Base-by-base conservation (phyloP, 371 early-diverging fungal species). In the Syncephalis fuscata region DNA sequence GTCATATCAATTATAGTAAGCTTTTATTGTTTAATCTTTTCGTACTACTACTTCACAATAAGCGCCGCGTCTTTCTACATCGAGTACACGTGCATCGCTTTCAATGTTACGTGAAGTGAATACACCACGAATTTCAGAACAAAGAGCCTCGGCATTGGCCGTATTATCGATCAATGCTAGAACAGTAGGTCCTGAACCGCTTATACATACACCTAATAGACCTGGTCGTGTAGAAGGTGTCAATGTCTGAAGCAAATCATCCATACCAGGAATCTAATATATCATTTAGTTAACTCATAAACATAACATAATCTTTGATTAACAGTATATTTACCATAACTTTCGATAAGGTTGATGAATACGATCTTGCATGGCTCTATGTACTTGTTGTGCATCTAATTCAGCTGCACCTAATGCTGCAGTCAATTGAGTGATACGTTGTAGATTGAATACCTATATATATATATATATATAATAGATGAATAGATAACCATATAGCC, bases 161-260 rank as follows among this genome's bases (percentile, higher is more conserved):
- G 4, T 4, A 49, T 73, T 63, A 5, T 73, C 73, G 3, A 83
- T 85, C 54, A 95, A 64, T 15, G 85, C 87, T 44, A 96, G 68
- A 39, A 93, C 84, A 16, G 92, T 91, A 11, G 98, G 98, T 1
- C 98, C 98, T 9, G 98, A 96, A 37, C 98, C 98, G 49, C 85
- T 84, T 45, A 95, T 63, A 58, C 92, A 92, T 24, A 88, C 76
- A 24, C 98, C 98, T 7, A 92, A 67, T 15, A 94, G 63, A 5
- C 94, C 95, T 1, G 87, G 88, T 20, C 73, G 61, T 27, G 70
- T 74, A 49, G 67, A 67, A 3, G 85, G 85, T 11, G 78, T 83
- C 53, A 93, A 67, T 8, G 64, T 62, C 15, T 67, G 57, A 39
- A 93, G 63, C 55, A 92, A 77, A 50, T 88, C 74, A n/a, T 82